Conservation (phyloP, 345 rosid species). For the Pelargonium nanum region DNA sequence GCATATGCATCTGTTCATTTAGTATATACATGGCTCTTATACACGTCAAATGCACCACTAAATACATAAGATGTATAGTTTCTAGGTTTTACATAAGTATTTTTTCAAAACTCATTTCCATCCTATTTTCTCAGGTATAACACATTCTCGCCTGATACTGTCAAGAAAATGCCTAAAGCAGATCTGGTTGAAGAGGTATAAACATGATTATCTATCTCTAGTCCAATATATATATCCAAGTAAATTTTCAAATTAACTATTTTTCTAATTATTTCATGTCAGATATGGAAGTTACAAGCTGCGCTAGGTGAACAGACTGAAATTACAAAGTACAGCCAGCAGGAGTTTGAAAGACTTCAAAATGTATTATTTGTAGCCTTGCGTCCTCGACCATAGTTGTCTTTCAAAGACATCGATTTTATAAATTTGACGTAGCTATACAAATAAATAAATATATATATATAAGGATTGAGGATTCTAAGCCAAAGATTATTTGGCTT, state of each 20-base stretch:
- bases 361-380: slow-evolving; percentile 29
- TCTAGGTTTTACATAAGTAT: not conserved
- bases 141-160: slow-evolving; percentile 71
- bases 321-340: slow-evolving; percentile 56
- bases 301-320: slow-evolving; percentile 65
- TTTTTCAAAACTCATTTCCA: not conserved
- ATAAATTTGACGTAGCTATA: no score
- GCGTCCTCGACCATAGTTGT: not conserved
- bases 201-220: not conserved
- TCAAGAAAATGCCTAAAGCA: slow-evolving; percentile 71
- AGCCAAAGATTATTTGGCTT: no score
- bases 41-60: not conserved
- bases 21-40: no score
- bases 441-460: no score
- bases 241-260: not conserved
- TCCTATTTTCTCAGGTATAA: slow-evolving; percentile 47
- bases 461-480: no score
- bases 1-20: no score
- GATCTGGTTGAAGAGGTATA: slow-evolving; percentile 78
- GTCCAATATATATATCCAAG: slow-evolving; percentile 4
- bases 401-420: not conserved
- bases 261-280: slow-evolving; percentile 10
- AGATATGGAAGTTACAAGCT: slow-evolving; percentile 75
- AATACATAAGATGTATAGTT: not conserved
- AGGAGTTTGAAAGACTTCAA: slow-evolving; percentile 77